Base-by-base conservation (phyloP, 306 rosid species). In the Lathyrus aphaca region DNA sequence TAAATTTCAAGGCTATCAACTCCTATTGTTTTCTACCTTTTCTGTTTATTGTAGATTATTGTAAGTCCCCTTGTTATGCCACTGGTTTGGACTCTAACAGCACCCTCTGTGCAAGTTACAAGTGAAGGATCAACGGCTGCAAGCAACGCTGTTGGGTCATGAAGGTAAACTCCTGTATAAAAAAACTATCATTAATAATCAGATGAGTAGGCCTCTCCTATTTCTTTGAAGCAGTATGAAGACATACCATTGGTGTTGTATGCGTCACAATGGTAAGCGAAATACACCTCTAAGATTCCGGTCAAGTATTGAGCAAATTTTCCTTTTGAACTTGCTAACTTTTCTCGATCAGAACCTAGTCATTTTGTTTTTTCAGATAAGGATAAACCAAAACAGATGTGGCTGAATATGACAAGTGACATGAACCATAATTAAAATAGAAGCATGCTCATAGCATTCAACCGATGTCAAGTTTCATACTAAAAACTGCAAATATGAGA, bases 11-110 rank as follows among this genome's bases (percentile, higher is more conserved):
- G 54, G 49, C 46, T 65, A 72, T 25, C 7, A 71, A 69, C 64
- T 45, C 37, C 45, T 25, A 14, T 19, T 59, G 77, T 1, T 74
- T 54, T 40, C 54, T 81, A 90, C 97, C 86, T 88, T 80, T 94
- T 94, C 74, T 88, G 89, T 72, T 88, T 84, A 79, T 85, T 85
- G 72, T 87, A 73, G 63, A 94, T 70, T 67, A 87, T 38, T 40
- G 97, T 90, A 45, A 94, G 83, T 46, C 98, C 98, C 82, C 91
- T 81, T 78, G 95, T 84, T 80, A 94, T 88, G 76, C 98, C 98
- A 69, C 64, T 74, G 19, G 89, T 87, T 85, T 94, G 98, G 60
- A 94, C 98, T 85, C 98, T 87, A 67, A 94, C 98, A 59, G 55
- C 69, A 23, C 97, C 98, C 71, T 90, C 96, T 9, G 73, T 64